Conservation (phyloP, 1,284 basidiomycete species). For the Quambalaria eucalypti region DNA sequence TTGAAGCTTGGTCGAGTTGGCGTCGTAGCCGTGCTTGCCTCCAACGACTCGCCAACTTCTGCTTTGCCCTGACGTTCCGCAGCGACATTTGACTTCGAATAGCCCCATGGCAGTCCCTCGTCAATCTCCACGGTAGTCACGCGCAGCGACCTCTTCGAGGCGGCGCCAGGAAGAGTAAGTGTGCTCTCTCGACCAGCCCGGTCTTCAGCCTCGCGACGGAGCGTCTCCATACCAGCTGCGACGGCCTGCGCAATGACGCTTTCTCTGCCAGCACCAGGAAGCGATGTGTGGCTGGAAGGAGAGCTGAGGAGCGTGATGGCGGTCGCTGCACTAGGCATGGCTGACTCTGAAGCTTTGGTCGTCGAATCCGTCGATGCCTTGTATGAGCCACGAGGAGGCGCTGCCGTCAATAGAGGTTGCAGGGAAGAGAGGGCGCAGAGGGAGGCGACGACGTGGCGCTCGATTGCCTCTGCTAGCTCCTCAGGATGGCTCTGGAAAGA, state of each 20-base stretch:
- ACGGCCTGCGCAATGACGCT: slow-evolving; percentile 29
- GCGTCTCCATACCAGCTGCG: slow-evolving; percentile 20
- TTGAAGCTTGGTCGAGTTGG: neutral
- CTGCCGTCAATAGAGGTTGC: slow-evolving; percentile 17
- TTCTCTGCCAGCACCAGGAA: slow-evolving; percentile 21
- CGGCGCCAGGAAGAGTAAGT: neutral
- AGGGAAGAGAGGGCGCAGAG: slow-evolving; percentile 24
- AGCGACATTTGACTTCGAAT: too few relatives aligned
- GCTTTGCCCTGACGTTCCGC: neutral
- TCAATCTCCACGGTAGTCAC: neutral
- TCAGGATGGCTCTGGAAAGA: neutral
- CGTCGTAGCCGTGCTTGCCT: neutral
- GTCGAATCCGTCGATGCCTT: slow-evolving; percentile 7
- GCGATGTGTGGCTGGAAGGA: slow-evolving; percentile 19
- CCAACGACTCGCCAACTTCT: neutral
- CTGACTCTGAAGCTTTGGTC: neutral
- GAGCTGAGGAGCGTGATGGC: slow-evolving; percentile 22
- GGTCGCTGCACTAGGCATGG: slow-evolving; percentile 7
- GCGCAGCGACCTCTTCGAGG: neutral
- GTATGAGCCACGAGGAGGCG: slow-evolving; percentile 14
- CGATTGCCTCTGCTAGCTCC: slow-evolving; percentile 14
- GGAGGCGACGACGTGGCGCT: slow-evolving; percentile 27
- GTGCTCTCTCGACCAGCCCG: neutral
- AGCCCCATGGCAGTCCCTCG: neutral
- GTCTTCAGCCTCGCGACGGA: slow-evolving; percentile 29